A percentile compares a stretch with the other conserved stretches of the same genome.
These are phyloP conservation scores for Diatrype stigma DNA, from an alignment of 2,329 filamentous ascomycete species.

Conservation along the genomic window DNA sequence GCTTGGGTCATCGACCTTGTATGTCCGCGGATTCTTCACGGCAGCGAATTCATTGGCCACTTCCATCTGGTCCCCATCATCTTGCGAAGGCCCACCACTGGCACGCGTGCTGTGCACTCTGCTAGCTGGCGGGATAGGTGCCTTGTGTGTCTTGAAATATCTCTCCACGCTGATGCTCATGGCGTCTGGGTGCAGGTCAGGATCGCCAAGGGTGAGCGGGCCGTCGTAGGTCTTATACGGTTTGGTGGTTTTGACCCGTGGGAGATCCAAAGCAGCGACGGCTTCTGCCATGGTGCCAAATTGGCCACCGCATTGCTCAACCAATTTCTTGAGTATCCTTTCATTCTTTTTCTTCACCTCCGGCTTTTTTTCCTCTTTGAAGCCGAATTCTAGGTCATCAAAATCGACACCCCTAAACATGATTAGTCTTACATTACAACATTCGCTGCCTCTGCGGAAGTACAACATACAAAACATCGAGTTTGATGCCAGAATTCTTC, in stretches of 20 bases:
- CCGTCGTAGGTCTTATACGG: slow-evolving; percentile 79
- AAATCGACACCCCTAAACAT: slow-evolving; percentile 77
- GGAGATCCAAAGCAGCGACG: slow-evolving; percentile 72
- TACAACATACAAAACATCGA: slow-evolving; percentile 71
- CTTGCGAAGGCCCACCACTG: slow-evolving; percentile 44
- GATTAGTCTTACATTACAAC: slow-evolving; percentile 10
- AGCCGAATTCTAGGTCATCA: slow-evolving; percentile 82
- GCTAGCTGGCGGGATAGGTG: slow-evolving; percentile 70
- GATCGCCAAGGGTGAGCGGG: slow-evolving; percentile 73
- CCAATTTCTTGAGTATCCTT: slow-evolving; percentile 57
- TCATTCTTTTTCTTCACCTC: slow-evolving; percentile 74
- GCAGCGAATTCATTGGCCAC: slow-evolving; percentile 53
- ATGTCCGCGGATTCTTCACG: slow-evolving; percentile 74
- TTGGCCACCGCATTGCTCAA: slow-evolving; percentile 64
- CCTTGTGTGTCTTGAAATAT: slow-evolving; percentile 81
- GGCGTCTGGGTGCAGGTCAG: slow-evolving; percentile 66
- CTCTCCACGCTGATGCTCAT: slow-evolving; percentile 83
- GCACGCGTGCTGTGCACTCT: slow-evolving; percentile 57
- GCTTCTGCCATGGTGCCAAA: slow-evolving; percentile 87
- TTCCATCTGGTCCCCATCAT: slow-evolving; percentile 46
- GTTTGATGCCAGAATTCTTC: slow-evolving; percentile 69
- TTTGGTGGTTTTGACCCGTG: slow-evolving; percentile 69
- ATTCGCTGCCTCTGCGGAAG: background rate
- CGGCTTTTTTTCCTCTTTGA: slow-evolving; percentile 86
- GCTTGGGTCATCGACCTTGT: slow-evolving; percentile 72